Evolutionary conservation across 768 basidiomycete genomes (phyloP).

Genomic region (Suillus alpinus): DNA sequence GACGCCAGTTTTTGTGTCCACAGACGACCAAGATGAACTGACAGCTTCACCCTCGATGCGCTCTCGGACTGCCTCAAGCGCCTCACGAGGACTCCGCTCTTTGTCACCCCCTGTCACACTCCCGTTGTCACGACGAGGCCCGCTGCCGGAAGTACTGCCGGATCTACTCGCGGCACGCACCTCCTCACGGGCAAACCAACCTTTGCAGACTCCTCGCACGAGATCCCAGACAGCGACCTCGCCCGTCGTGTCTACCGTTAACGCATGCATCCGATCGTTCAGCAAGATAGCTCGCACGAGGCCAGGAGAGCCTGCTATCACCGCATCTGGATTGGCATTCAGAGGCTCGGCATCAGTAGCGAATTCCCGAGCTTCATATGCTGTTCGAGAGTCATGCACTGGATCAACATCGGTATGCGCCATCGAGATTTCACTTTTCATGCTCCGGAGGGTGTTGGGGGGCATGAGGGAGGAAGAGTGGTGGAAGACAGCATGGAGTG

Average conservation of each 20-base stretch:
- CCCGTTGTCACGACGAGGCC: conserved; percentile 28
- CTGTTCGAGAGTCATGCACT: conserved; percentile 39
- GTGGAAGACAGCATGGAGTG: conserved; percentile 34
- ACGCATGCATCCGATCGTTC: conserved; percentile 85
- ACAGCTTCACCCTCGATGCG: conserved; percentile 95
- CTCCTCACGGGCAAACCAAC: conserved; percentile 64
- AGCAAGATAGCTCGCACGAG: conserved; percentile 79
- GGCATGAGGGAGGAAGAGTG: conserved; percentile 24
- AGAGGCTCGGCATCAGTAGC: conserved; percentile 73
- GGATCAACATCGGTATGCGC: conserved; percentile 28
- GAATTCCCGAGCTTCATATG: conserved; percentile 73
- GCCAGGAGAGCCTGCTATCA: conserved; percentile 76
- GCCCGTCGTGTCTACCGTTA: conserved; percentile 87
- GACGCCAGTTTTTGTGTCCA: conserved; percentile 88
- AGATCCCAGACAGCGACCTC: conserved; percentile 94
- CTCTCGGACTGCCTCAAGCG: conserved; percentile 83
- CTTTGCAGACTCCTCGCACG: conserved; percentile 71
- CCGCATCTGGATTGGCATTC: conserved; percentile 54
- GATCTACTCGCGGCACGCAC: conserved; percentile 54
- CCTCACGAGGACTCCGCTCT: conserved; percentile 73
- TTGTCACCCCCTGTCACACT: conserved; percentile 33
- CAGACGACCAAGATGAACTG: conserved; percentile 78
- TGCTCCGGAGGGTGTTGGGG: conserved; percentile 23
- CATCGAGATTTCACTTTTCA: conserved; percentile 17
- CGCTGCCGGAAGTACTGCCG: conserved; percentile 43